Evolutionary conservation across 1,139 yeast genomes (phyloP).

Genomic region (Fermentozyma sake): DNA sequence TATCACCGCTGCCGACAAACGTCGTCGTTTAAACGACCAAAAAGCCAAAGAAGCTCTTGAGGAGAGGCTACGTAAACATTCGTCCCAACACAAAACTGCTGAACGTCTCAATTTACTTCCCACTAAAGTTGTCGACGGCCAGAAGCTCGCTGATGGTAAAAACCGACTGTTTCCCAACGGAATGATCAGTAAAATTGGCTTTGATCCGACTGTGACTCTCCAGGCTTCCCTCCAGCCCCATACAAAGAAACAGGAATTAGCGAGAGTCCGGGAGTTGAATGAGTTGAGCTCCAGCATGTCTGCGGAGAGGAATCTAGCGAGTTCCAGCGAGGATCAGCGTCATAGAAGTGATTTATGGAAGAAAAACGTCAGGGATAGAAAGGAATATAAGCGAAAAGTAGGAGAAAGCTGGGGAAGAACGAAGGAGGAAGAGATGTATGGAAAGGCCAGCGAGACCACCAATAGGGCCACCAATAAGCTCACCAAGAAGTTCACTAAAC

Average conservation of each 20-base stretch:
- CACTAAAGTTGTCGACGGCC: too few species aligned
- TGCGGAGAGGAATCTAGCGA: constrained; percentile 14
- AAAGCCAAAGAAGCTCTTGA: constrained; percentile 33
- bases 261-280: constrained; percentile 18
- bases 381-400: constrained; percentile 14
- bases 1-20: constrained; percentile 30
- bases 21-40: constrained; percentile 28
- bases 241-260: background rate
- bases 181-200: constrained; percentile 42
- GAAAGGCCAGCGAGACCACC: too few species aligned
- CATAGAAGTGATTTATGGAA: constrained; percentile 19
- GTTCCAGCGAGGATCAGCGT: constrained; percentile 16
- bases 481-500: too few species aligned
- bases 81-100: too few species aligned
- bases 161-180: constrained; percentile 29
- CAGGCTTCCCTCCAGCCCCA: background rate
- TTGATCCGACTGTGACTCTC: constrained; percentile 43
- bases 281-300: constrained; percentile 19
- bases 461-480: too few species aligned
- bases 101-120: too few species aligned
- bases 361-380: constrained; percentile 14
- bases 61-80: too few species aligned
- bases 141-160: too few species aligned
- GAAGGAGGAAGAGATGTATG: too few species aligned
- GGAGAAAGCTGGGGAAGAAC: too few species aligned